Conservation (phyloP, 2,329 filamentous ascomycete genomes). For the Dichotomopilus funicola region DNA sequence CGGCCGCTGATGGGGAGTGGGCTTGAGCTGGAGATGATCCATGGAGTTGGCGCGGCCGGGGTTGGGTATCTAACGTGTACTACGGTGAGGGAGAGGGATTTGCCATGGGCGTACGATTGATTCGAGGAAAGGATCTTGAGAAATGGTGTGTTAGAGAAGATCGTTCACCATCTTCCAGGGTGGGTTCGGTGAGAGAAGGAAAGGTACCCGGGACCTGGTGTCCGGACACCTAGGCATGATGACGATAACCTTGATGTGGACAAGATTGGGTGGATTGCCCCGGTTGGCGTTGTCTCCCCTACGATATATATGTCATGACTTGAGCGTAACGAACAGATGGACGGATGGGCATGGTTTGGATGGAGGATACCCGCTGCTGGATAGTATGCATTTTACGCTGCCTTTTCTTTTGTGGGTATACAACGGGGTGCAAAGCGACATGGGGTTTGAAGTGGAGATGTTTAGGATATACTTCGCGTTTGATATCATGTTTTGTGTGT, state of each 20-base stretch:
- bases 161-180: not conserved
- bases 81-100: constrained; percentile 41
- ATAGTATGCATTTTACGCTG: constrained; percentile 8
- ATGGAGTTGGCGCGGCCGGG: constrained; percentile 35
- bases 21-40: constrained; percentile 65
- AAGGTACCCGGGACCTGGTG: constrained; percentile 6
- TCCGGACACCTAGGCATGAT: not conserved
- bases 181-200: not conserved
- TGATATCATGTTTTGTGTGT: no score
- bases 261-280: not conserved
- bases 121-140: not conserved
- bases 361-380: constrained; percentile 15
- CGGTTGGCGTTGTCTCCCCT: constrained; percentile 1
- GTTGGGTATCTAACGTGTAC: constrained; percentile 48
- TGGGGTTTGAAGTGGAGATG: no score
- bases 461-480: no score
- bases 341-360: constrained; percentile 9
- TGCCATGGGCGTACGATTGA: constrained; percentile 42
- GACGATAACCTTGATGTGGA: not conserved
- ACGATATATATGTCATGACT: constrained; percentile 15
- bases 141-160: not conserved
- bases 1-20: constrained; percentile 80
- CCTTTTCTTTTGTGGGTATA: not conserved
- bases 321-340: constrained; percentile 11
- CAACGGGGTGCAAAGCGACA: not conserved